Percentiles rank a stretch among this genome's conserved stretches.
Conservation (phyloP, 2,329 filamentous ascomycete genomes). For the Madurella mycetomatis region DNA sequence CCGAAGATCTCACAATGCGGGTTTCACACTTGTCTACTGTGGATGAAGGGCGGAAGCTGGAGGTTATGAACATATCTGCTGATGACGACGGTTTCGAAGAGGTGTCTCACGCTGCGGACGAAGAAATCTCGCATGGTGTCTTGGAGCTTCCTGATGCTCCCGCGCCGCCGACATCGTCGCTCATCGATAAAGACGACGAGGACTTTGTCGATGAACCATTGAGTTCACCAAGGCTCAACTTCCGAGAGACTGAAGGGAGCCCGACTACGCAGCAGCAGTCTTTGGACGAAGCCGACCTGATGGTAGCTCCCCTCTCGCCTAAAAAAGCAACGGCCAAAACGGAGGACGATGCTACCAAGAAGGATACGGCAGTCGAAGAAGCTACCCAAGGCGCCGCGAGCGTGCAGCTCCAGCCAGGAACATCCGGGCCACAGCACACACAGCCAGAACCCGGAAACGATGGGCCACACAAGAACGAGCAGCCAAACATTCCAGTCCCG, state of each 20-base stretch:
- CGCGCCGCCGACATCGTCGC: constrained; percentile 34
- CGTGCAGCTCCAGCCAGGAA: not conserved
- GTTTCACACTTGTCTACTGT: constrained; percentile 45
- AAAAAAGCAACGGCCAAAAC: constrained; percentile 34
- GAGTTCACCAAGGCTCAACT: constrained; percentile 60
- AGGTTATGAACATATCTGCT: constrained; percentile 71
- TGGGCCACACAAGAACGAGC: not conserved
- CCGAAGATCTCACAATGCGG: constrained; percentile 61
- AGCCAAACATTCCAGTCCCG: constrained; percentile 31
- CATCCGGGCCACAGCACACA: not conserved
- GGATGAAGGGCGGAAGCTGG: constrained; percentile 65
- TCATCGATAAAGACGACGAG: constrained; percentile 59
- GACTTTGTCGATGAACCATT: constrained; percentile 77
- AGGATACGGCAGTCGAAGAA: not conserved
- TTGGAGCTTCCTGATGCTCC: constrained; percentile 44
- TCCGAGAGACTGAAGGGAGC: constrained; percentile 38
- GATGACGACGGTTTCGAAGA: constrained; percentile 92
- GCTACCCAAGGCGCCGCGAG: not conserved
- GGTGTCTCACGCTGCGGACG: constrained; percentile 66
- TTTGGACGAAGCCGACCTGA: constrained; percentile 54
- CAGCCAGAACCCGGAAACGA: not conserved
- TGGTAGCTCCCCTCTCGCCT: constrained; percentile 56
- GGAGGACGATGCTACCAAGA: constrained; percentile 5
- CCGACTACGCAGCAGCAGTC: constrained; percentile 49
- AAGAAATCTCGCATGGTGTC: constrained; percentile 67